Evolutionary conservation across 1,284 basidiomycete genomes (phyloP).

Genomic region (Leccinum pachyderme): DNA sequence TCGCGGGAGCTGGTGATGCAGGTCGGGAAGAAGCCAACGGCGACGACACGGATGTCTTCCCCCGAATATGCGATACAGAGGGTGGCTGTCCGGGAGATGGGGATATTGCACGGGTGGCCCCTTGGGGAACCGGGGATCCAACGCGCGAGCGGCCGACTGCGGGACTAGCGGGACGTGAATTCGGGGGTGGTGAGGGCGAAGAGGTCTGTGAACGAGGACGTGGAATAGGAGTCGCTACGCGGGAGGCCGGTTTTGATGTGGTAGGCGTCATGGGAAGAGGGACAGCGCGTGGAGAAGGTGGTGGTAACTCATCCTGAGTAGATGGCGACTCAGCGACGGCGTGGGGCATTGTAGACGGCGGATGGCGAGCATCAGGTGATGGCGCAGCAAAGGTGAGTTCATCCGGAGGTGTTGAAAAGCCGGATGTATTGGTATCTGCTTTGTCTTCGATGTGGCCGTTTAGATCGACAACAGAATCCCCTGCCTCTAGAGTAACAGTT

Average conservation of each 20-base stretch:
- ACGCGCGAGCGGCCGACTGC: slow-evolving; percentile 23
- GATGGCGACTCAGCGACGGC: slow-evolving; percentile 3
- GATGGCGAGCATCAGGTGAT: not conserved
- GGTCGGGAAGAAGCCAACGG: slow-evolving; percentile 23
- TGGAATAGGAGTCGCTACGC: slow-evolving; percentile 16
- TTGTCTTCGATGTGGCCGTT: slow-evolving; percentile 11
- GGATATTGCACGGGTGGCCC: slow-evolving; percentile 14
- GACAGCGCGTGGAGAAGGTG: slow-evolving; percentile 17
- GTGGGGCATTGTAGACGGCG: not conserved
- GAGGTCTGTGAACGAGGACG: slow-evolving; percentile 27
- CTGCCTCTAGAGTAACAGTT: not conserved
- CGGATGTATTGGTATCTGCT: not conserved
- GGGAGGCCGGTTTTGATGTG: slow-evolving; percentile 11
- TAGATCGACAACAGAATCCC: not conserved
- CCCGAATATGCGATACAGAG: slow-evolving; percentile 16
- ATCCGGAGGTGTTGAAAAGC: slow-evolving; percentile 10
- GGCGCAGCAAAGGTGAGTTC: slow-evolving; percentile 17
- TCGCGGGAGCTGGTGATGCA: slow-evolving; percentile 18
- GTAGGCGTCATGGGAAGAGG: slow-evolving; percentile 28
- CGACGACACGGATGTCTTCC: slow-evolving; percentile 18
- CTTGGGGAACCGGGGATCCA: slow-evolving; percentile 20
- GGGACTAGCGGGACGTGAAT: slow-evolving; percentile 26
- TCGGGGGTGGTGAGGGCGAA: slow-evolving; percentile 23
- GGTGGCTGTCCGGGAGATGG: slow-evolving; percentile 11
- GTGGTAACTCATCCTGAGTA: slow-evolving; percentile 7